Base-by-base conservation (phyloP, 345 rosid species). In the Barbarea vulgaris region DNA sequence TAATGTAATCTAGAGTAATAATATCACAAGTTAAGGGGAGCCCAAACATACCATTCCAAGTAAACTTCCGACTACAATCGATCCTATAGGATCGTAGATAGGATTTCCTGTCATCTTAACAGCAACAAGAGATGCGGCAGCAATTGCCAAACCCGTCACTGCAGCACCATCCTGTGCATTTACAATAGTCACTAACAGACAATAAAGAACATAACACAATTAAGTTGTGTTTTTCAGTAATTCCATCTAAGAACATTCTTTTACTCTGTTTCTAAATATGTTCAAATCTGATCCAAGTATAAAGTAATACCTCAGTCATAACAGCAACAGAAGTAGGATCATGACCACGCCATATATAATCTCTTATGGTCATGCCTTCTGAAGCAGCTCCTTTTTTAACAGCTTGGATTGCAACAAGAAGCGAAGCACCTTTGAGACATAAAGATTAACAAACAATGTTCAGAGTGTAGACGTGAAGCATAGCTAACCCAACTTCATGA, bases 241-340 rank as follows among this genome's bases (percentile, higher is more conserved):
- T 65, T 44, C 33, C 18, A 3, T 31, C 28, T 11, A n/a, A 27
- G 7, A 42, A 47, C 19, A 24, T 48, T 19, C 10, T 3, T 21
- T 57, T 14, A 14, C 25, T 18, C 19, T 17, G 51, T 30, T 73
- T 73, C 47, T 30, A 14, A 2, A 28, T 21, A 46, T 31, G 30
- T 42, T 54, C 65, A 46, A 50, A 67, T 10, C 30, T 19, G 4
- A 62, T 37, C 33, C 39, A 52, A 55, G 36, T 39, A 54, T 30
- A 63, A 30, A 33, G n/a, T 36, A 39, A 64, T 79, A 91, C 98
- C 96, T 92, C 97, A 31, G 97, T 92, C 98, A 94, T 94, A 76
- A 94, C 98, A 47, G 98, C 98, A 84, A 94, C 98, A 44, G 98
- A 85, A 33, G 98, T 94, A 50, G 98, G 98, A 84, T 94, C 98